phyloP scores from a whole-genome alignment of 2,329 filamentous ascomycete species.

The Verticillium isaacii region DNA sequence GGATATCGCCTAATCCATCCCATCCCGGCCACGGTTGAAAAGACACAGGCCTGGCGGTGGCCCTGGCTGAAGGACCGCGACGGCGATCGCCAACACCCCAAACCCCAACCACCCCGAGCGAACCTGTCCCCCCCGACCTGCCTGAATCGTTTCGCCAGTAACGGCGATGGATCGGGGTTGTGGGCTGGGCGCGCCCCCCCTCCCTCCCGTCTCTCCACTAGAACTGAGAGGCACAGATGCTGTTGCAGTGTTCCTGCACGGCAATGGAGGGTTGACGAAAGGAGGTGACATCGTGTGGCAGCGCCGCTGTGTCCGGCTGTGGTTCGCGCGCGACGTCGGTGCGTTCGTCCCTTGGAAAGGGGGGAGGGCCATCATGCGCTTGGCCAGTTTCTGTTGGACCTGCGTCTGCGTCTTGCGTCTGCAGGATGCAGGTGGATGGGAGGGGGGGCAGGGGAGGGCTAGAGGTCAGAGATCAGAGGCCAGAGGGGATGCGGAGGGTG shows the following conservation, averaged over 20 bases:
- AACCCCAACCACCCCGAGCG: not conserved
- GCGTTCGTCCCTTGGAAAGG: not conserved
- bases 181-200: not conserved
- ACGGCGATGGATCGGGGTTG: not conserved
- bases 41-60: not conserved
- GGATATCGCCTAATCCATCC: not conserved
- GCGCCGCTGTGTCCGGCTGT: not conserved
- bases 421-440: not conserved
- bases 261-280: not conserved
- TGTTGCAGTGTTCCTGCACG: not conserved
- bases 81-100: not conserved
- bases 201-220: not conserved
- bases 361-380: not conserved
- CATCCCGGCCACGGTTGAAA: not conserved
- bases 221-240: not conserved
- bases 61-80: not conserved
- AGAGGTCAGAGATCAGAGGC: not conserved
- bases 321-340: not conserved
- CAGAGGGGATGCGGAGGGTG: not conserved
- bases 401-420: slow-evolving; percentile 28
- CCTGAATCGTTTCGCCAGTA: not conserved
- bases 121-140: not conserved
- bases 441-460: not conserved
- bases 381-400: slow-evolving; percentile 32
- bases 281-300: not conserved